Evolutionary conservation across 2,329 filamentous ascomycete species (phyloP).

Genomic region (Tolypocladium endophyticum): DNA sequence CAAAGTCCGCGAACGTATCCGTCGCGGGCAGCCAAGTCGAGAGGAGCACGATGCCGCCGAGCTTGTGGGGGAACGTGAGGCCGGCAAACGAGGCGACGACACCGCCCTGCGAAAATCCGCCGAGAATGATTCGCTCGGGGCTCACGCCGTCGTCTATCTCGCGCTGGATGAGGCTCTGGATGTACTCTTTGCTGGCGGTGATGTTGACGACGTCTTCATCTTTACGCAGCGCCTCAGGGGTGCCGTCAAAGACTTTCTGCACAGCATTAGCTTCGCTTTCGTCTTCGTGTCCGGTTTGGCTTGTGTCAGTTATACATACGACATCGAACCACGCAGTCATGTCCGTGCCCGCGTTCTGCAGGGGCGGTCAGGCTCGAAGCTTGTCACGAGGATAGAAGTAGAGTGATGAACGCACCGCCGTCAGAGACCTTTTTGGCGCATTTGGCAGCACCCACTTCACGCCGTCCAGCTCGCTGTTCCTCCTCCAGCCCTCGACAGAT

Average conservation of each 20-base stretch:
- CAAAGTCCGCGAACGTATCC: slow-evolving; percentile 25
- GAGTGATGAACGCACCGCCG: slow-evolving; percentile 21
- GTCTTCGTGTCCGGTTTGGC: not conserved
- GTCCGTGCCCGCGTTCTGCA: slow-evolving; percentile 57
- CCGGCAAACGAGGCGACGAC: slow-evolving; percentile 71
- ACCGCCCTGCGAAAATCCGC: slow-evolving; percentile 71
- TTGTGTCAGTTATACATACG: slow-evolving; percentile 21
- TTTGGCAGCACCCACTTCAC: slow-evolving; percentile 84
- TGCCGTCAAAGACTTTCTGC: not conserved
- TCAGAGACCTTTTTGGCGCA: slow-evolving; percentile 70
- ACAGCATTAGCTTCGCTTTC: not conserved
- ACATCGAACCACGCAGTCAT: slow-evolving; percentile 82
- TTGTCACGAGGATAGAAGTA: not conserved
- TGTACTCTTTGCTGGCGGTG: slow-evolving; percentile 55
- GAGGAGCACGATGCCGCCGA: slow-evolving; percentile 72
- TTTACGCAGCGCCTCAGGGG: not conserved
- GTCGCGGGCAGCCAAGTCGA: slow-evolving; percentile 66
- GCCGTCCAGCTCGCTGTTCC: slow-evolving; percentile 65
- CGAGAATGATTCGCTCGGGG: slow-evolving; percentile 67
- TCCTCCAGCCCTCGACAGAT: slow-evolving; percentile 73
- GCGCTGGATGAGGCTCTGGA: slow-evolving; percentile 64
- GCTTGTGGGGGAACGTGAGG: slow-evolving; percentile 51
- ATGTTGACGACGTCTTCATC: slow-evolving; percentile 60
- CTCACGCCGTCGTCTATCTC: slow-evolving; percentile 72
- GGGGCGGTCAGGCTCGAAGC: not conserved